Percentiles rank a stretch among this genome's conserved stretches.
phyloP scores from a whole-genome alignment of 2,329 filamentous ascomycete species.

The Venturiaceae sp. region DNA sequence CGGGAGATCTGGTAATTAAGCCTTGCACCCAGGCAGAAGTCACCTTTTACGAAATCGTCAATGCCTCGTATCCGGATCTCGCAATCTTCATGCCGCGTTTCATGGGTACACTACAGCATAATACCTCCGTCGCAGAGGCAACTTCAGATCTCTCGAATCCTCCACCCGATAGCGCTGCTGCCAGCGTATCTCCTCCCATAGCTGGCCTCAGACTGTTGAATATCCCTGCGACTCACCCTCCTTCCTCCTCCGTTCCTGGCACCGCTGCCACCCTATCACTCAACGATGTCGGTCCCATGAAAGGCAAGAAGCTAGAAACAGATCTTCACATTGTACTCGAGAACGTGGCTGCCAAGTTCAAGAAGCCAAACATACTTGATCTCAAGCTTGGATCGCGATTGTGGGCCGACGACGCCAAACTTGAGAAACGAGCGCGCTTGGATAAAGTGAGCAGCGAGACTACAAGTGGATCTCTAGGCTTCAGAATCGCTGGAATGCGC shows the following conservation, averaged over 20 bases:
- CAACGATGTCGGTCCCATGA: slow-evolving; percentile 27
- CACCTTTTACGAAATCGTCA: slow-evolving; percentile 72
- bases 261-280: slow-evolving; percentile 11
- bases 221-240: not conserved
- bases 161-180: slow-evolving; percentile 8
- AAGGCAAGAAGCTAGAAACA: slow-evolving; percentile 60
- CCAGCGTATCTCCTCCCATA: slow-evolving; percentile 4
- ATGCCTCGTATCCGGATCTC: slow-evolving; percentile 60
- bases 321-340: slow-evolving; percentile 74
- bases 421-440: slow-evolving; percentile 47
- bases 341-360: slow-evolving; percentile 74
- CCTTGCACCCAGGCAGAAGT: slow-evolving; percentile 82
- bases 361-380: slow-evolving; percentile 80
- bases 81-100: slow-evolving; percentile 74
- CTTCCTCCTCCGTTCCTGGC: slow-evolving; percentile 14
- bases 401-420: slow-evolving; percentile 64
- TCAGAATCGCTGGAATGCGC: slow-evolving; percentile 57
- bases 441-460: slow-evolving; percentile 50
- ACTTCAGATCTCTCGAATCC: slow-evolving; percentile 4
- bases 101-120: slow-evolving; percentile 70
- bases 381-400: slow-evolving; percentile 80
- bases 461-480: slow-evolving; percentile 50
- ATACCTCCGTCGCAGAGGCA: slow-evolving; percentile 32
- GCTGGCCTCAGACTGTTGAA: not conserved
- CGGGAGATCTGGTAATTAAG: slow-evolving; percentile 85